A percentile compares a stretch with the other conserved stretches of the same genome.
phyloP scores from a whole-genome alignment of 768 basidiomycete genomes.

The Amyloporia xantha region DNA sequence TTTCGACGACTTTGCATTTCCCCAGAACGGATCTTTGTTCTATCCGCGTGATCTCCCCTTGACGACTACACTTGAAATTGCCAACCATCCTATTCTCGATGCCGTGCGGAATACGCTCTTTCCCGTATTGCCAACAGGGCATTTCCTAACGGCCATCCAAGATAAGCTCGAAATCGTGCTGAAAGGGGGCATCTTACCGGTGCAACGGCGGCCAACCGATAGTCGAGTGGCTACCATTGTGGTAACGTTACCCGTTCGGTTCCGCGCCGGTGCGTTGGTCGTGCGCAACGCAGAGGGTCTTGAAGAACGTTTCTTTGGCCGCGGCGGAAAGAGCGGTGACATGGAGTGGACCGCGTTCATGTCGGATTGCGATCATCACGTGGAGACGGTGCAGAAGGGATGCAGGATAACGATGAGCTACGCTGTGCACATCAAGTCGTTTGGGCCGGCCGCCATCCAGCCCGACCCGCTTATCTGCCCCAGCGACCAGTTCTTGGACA shows the following conservation, averaged over 20 bases:
- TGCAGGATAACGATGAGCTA: constrained; percentile 67
- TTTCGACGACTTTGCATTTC: constrained; percentile 35
- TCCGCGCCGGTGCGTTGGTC: constrained; percentile 60
- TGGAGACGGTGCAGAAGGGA: constrained; percentile 65
- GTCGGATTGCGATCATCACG: constrained; percentile 68
- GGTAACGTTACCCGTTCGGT: constrained; percentile 68
- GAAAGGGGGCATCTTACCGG: constrained; percentile 50
- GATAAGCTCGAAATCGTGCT: constrained; percentile 68
- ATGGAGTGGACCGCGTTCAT: constrained; percentile 78
- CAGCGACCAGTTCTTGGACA: constrained; percentile 67
- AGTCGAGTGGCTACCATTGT: constrained; percentile 66
- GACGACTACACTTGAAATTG: constrained; percentile 70
- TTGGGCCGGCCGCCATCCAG: constrained; percentile 44
- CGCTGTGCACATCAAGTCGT: constrained; percentile 61
- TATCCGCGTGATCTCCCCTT: constrained; percentile 69
- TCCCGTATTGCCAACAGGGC: constrained; percentile 58
- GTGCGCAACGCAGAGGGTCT: constrained; percentile 48
- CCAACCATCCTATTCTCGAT: constrained; percentile 78
- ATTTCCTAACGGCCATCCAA: constrained; percentile 60
- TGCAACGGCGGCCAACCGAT: constrained; percentile 54
- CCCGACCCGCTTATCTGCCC: constrained; percentile 65
- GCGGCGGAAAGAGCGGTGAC: constrained; percentile 55
- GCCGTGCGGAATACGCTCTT: constrained; percentile 68
- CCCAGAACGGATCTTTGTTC: constrained; percentile 58
- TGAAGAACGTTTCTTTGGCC: constrained; percentile 57